Percentiles rank a stretch among this genome's conserved stretches.
Conservation (phyloP, 2,329 filamentous ascomycete species). For the Ilyonectria mors-panacis region DNA sequence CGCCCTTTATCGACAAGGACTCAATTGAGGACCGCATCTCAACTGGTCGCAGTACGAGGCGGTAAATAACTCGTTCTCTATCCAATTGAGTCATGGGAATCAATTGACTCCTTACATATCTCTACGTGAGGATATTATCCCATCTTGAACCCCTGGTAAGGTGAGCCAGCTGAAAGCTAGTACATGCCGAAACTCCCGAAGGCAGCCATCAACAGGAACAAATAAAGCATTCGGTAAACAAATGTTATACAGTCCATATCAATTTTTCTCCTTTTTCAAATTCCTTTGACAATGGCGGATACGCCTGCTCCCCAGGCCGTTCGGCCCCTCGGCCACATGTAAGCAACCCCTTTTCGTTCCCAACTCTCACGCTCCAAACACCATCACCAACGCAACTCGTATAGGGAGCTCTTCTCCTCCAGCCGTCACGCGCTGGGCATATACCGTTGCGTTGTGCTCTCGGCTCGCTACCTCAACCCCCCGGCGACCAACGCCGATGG, state of each 20-base stretch:
- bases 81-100: neutral
- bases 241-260: neutral
- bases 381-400: constrained; percentile 24
- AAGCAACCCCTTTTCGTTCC: constrained; percentile 9
- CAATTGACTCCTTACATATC: neutral
- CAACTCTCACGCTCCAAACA: neutral
- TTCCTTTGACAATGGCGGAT: constrained; percentile 25
- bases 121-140: neutral
- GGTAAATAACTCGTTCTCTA: neutral
- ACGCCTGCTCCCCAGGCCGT: constrained; percentile 27
- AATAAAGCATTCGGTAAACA: neutral
- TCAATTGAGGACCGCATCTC: neutral
- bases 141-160: neutral
- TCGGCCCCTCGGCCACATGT: constrained; percentile 49
- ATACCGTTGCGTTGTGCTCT: constrained; percentile 63
- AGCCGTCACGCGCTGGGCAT: constrained; percentile 63
- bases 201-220: neutral
- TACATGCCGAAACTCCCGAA: neutral
- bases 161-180: neutral
- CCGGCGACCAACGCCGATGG: constrained; percentile 3
- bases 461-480: constrained; percentile 58
- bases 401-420: constrained; percentile 62
- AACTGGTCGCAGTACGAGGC: constrained; percentile 14
- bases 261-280: neutral
- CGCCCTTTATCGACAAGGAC: neutral